These are phyloP conservation scores for Asterophora parasitica DNA, from an alignment of 768 basidiomycete species.

Conservation along the genomic window DNA sequence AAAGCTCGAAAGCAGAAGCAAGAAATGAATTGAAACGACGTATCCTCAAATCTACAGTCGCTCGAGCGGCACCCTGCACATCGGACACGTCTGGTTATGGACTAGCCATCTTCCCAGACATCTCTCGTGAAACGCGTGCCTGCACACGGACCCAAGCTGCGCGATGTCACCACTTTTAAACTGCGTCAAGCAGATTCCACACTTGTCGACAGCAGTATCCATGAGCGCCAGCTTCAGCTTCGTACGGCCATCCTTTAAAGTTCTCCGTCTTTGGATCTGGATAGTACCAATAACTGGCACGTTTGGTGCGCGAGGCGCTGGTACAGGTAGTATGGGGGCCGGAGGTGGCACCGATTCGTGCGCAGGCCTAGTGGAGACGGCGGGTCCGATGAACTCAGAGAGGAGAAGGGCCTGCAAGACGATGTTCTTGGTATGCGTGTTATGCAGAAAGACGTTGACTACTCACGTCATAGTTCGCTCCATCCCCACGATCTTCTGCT, in stretches of 20 bases:
- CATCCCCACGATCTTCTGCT: slow-evolving; percentile 38
- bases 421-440: slow-evolving; percentile 9
- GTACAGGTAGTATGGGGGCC: neutral
- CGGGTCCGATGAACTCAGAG: slow-evolving; percentile 59
- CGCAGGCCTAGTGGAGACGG: slow-evolving; percentile 17
- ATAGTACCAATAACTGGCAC: slow-evolving; percentile 39
- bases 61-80: slow-evolving; percentile 51
- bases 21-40: neutral
- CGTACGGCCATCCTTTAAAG: slow-evolving; percentile 58
- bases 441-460: slow-evolving; percentile 15
- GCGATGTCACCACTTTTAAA: slow-evolving; percentile 58
- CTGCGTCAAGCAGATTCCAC: slow-evolving; percentile 69
- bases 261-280: slow-evolving; percentile 54
- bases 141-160: slow-evolving; percentile 52
- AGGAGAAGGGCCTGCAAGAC: slow-evolving; percentile 50
- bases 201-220: slow-evolving; percentile 61
- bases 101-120: slow-evolving; percentile 63
- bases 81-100: slow-evolving; percentile 56
- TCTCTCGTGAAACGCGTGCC: slow-evolving; percentile 61
- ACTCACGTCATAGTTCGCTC: slow-evolving; percentile 63
- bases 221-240: slow-evolving; percentile 67
- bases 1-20: no score
- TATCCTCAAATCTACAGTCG: slow-evolving; percentile 8
- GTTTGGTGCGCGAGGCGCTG: slow-evolving; percentile 11
- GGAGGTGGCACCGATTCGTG: neutral